A percentile compares a stretch with the other conserved stretches of the same genome.
phyloP scores from a whole-genome alignment of 2,329 filamentous ascomycete genomes.

The Blastomyces silverae region DNA sequence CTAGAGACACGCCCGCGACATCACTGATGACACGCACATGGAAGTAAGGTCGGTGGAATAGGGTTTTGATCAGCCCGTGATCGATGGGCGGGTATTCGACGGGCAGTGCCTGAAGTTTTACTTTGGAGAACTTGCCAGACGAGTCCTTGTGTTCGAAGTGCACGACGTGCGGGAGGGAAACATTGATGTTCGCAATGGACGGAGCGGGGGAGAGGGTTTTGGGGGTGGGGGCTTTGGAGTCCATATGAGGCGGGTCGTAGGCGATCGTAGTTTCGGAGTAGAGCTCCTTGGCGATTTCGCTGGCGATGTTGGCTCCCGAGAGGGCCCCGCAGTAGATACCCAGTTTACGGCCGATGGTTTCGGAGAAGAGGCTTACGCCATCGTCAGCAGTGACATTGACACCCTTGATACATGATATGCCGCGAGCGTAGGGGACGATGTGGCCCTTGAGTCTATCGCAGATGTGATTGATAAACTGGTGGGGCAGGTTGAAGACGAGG shows the following conservation, averaged over 20 bases:
- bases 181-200: constrained; percentile 37
- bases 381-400: constrained; percentile 84
- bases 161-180: constrained; percentile 20
- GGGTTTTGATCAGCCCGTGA: constrained; percentile 70
- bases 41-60: constrained; percentile 97
- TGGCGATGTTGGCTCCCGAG: constrained; percentile 92
- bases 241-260: constrained; percentile 85
- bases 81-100: constrained; percentile 78
- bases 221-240: constrained; percentile 68
- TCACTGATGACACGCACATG: constrained; percentile 90
- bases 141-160: constrained; percentile 61
- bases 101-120: constrained; percentile 68
- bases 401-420: constrained; percentile 97
- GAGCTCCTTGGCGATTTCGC: constrained; percentile 89
- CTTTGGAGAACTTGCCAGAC: constrained; percentile 59
- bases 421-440: constrained; percentile 84
- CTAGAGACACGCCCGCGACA: constrained; percentile 92
- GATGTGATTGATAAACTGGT: constrained; percentile 78
- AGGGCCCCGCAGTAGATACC: constrained; percentile 96
- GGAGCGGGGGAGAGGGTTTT: constrained; percentile 47
- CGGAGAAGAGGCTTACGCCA: constrained; percentile 82
- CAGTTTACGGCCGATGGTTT: constrained; percentile 83
- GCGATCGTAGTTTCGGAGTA: constrained; percentile 96
- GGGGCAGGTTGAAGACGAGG: constrained; percentile 90
- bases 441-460: constrained; percentile 80